These are phyloP conservation scores for Monascus purpureus DNA, from an alignment of 495 filamentous ascomycete genomes.

Conservation along the genomic window DNA sequence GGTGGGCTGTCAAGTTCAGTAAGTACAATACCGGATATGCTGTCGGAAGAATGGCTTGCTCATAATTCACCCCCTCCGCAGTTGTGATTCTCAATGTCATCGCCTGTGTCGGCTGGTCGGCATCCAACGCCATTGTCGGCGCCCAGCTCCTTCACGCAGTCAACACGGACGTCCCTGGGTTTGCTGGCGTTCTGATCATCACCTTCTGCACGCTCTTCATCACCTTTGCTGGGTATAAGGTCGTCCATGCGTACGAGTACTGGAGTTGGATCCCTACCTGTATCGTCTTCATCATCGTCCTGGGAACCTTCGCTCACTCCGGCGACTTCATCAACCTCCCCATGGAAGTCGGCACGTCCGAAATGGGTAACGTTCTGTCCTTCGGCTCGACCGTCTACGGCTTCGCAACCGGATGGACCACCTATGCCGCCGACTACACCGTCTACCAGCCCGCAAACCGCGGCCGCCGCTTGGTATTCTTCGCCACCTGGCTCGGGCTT, in stretches of 20 bases:
- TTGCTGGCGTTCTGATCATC: conserved; percentile 65
- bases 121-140: conserved; percentile 70
- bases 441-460: conserved; percentile 59
- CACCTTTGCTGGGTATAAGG: conserved; percentile 63
- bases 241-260: conserved; percentile 69
- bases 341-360: conserved; percentile 44
- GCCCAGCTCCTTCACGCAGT: conserved; percentile 69
- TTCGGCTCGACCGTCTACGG: conserved; percentile 64
- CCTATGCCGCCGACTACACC: conserved; percentile 70
- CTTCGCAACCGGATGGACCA: conserved; percentile 71
- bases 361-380: conserved; percentile 52
- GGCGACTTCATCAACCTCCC: conserved; percentile 58
- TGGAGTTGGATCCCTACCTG: conserved; percentile 68
- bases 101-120: conserved; percentile 64
- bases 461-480: conserved; percentile 47
- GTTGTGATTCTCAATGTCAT: conserved; percentile 65
- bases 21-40: conserved; percentile 19
- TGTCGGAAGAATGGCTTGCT: not conserved
- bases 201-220: conserved; percentile 55
- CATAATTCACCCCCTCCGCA: conserved; percentile 14
- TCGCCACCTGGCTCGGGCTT: conserved; percentile 56
- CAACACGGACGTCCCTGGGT: conserved; percentile 55
- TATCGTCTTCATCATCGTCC: conserved; percentile 64
- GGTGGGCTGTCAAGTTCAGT: conserved; percentile 57
- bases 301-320: conserved; percentile 61